Conservation (phyloP, 73 alveolate species). For the Effrenium voratum region DNA sequence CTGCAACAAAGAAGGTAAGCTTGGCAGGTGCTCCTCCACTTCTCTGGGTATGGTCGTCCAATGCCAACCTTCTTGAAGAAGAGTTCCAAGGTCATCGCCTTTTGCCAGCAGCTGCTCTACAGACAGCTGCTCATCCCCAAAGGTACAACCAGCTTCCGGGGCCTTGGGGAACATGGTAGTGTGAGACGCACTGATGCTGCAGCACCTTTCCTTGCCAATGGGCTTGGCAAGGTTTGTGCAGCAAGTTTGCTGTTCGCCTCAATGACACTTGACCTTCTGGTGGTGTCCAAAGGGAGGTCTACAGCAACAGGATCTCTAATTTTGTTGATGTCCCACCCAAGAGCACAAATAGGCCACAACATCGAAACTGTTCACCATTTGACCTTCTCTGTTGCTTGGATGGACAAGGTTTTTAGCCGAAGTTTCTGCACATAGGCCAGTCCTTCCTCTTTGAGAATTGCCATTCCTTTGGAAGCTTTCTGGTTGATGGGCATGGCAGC, state of each 20-base stretch:
- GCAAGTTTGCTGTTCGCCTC: not conserved
- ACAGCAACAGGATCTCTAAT: not conserved
- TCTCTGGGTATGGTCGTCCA: not conserved
- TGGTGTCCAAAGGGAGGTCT: not conserved
- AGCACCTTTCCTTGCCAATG: not conserved
- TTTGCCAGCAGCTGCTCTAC: not conserved
- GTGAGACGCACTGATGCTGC: not conserved
- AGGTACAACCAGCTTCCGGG: not conserved
- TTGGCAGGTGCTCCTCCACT: constrained; percentile 1
- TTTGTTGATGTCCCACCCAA: constrained; percentile 21
- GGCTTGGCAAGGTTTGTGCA: not conserved
- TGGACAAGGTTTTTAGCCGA: not conserved
- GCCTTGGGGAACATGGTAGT: not conserved
- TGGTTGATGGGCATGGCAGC: not conserved
- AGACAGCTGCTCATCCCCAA: not conserved
- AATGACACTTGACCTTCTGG: not conserved
- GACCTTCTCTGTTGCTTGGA: not conserved
- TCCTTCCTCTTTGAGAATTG: not conserved
- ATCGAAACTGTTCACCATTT: not conserved
- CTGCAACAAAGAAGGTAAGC: not conserved
- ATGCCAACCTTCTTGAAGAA: not conserved
- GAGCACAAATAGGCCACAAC: not conserved
- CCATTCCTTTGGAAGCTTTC: not conserved
- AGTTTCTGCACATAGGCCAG: not conserved
- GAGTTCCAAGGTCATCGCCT: not conserved